Evolutionary conservation across 257 asterid species (phyloP).

Genomic region (Salvia miltiorrhiza): DNA sequence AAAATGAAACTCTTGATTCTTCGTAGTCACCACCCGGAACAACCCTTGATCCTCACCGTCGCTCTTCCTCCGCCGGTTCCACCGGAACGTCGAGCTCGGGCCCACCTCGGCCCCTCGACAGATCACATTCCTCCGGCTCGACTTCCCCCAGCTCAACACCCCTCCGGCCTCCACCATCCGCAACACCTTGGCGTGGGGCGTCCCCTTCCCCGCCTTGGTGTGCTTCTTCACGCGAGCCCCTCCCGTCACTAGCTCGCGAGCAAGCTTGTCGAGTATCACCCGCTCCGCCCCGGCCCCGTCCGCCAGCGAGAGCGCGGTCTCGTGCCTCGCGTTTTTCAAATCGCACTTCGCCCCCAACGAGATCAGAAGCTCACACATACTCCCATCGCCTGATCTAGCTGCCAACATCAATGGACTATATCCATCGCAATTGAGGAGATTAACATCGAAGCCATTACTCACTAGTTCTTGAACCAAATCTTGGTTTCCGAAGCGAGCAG

Average conservation of each 20-base stretch:
- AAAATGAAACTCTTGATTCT: conserved; percentile 66
- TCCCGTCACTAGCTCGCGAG: conserved; percentile 42
- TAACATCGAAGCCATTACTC: conserved; percentile 25
- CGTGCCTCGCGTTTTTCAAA: conserved; percentile 33
- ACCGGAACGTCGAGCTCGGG: conserved; percentile 40
- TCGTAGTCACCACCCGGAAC: conserved; percentile 56
- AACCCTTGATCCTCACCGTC: conserved; percentile 56
- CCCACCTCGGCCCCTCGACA: conserved; percentile 66
- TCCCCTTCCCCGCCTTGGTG: conserved; percentile 57
- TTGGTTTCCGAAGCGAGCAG: conserved; percentile 33
- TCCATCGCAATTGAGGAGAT: conserved; percentile 46
- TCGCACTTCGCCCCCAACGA: conserved; percentile 47
- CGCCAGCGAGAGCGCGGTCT: conserved; percentile 54
- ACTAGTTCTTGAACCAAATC: conserved; percentile 29
- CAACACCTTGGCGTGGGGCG: conserved; percentile 51
- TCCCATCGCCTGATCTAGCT: conserved; percentile 42
- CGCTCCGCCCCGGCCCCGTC: conserved; percentile 32
- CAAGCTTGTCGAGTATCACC: conserved; percentile 51
- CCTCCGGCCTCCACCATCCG: conserved; percentile 55
- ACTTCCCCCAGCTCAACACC: conserved; percentile 60
- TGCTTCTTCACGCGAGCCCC: conserved; percentile 63
- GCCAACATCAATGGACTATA: conserved; percentile 69
- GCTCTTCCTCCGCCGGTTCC: conserved; percentile 55
- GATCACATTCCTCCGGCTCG: conserved; percentile 55
- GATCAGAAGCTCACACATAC: conserved; percentile 48